These are phyloP conservation scores for Tolypocladium capitatum DNA, from an alignment of 2,329 filamentous ascomycete genomes.

Conservation along the genomic window DNA sequence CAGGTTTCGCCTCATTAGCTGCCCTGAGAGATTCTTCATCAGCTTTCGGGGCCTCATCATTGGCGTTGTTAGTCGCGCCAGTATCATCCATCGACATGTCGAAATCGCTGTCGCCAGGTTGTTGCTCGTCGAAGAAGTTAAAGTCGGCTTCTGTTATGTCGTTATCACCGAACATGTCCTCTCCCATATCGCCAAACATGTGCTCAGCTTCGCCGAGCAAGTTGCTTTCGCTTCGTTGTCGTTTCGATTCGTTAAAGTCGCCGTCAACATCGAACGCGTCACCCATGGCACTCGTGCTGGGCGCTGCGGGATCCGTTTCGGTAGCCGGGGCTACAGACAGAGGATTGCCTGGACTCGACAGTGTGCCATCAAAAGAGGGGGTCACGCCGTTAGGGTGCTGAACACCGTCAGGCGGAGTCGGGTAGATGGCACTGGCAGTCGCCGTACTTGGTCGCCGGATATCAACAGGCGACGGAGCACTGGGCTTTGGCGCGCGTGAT, in stretches of 20 bases:
- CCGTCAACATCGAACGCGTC: conserved; percentile 13
- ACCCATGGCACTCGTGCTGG: conserved; percentile 7
- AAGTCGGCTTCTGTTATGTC: conserved; percentile 75
- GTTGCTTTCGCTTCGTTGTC: conserved; percentile 28
- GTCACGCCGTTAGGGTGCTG: conserved; percentile 39
- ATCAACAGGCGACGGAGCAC: conserved; percentile 37
- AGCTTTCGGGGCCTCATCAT: conserved; percentile 5
- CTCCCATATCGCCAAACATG: conserved; percentile 55
- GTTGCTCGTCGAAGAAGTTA: conserved; percentile 63
- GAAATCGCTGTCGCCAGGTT: conserved; percentile 28
- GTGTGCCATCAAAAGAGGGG: conserved; percentile 41
- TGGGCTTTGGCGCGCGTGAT: conserved; percentile 27
- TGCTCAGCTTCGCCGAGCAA: conserved; percentile 38
- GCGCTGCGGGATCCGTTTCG: conserved; percentile 14
- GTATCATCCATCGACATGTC: conserved; percentile 17
- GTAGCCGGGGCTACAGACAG: conserved; percentile 14
- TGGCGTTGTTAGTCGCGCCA: conserved; percentile 5
- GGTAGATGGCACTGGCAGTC: conserved; percentile 48
- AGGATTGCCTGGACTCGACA: conserved; percentile 41
- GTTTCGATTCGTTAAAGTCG: conserved; percentile 28
- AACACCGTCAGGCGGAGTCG: conserved; percentile 56
- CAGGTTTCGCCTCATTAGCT: conserved; percentile 6
- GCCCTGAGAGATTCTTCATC: conserved; percentile 7
- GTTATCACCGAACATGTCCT: conserved; percentile 58
- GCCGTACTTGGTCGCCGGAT: conserved; percentile 35